Base-by-base conservation (phyloP, 1,284 basidiomycete species). In the Ustilago sp. region DNA sequence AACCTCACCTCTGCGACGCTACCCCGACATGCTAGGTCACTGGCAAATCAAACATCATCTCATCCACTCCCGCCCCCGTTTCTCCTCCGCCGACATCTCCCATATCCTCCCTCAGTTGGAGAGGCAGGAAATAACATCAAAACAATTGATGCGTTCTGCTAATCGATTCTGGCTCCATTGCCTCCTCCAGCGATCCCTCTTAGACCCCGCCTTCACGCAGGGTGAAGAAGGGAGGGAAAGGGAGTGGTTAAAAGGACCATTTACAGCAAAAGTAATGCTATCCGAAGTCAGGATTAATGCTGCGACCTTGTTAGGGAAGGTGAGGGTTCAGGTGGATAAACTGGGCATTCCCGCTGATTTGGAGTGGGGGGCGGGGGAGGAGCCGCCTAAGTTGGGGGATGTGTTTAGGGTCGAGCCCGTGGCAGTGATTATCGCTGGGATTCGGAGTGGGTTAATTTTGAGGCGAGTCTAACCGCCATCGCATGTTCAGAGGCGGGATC, bases 41-140 rank as follows among this genome's bases (percentile, higher is more conserved):
- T 99, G 95, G 94, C 95, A 98, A 86, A 90, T 99, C 86, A 96
- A 98, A 85, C 88, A 91, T 55, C 90, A 90, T 2, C 87, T 98
- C 12, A 48, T 73, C 1, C 61, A 61, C 15, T 19, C 35, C 4
- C 39, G 38, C 6, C 23, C 65, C n/a, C 54, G 60, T 0, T 81
- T 68, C 31, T 4, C 8, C 4, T 7, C 5, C 4, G 31, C 51
- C 47, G 54, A 64, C 4, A 45, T 83, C 12, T 43, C 50, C 8
- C 23, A 47, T 5, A 19, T 72, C 8, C 52, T 83, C 7, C 69
- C 74, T 1, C 71, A 78, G 13, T 56, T 81, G 19, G 70, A 79
- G 15, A 58, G 79, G 3, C 75, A 78, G 61, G 83, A 83, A 6
- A 38, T 45, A 3, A 71, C 64, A 50, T 41, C 69, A 3, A 68